Evolutionary conservation across 2,329 filamentous ascomycete genomes (phyloP), one percentile per base, ranked within the genome.

Genomic region (Aspergillus latus): DNA sequence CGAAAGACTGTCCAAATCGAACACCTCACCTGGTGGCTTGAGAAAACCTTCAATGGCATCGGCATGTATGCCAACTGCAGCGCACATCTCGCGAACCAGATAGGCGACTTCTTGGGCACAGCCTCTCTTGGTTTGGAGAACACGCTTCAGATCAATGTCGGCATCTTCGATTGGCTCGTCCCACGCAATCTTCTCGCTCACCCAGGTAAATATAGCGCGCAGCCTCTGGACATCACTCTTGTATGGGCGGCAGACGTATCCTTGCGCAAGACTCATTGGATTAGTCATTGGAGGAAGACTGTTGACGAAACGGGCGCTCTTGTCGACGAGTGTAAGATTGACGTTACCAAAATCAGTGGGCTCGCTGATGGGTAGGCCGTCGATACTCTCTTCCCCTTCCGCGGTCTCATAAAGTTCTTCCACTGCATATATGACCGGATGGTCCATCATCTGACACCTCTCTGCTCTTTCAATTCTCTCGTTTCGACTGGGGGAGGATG

Each of bases 181-280:
- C 94, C 94, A 99, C 32, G 84, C 84, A 55, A 99, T 87, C 65
- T 93, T 92, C 71, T 99, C 94, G n/a, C 90, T 85, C 4, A 96
- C 90, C 93, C 93, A 99, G 1, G 90, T 97, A 68, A 97, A 99
- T 60, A 99, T 97, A 13, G 94, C 93, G 26, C 95, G 85, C 28
- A 99, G 76, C 36, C 92, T 85, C 72, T 99, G 94, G 0, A 97
- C 90, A 66, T 97, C 93, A 72, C 90, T 97, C 58, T 92, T 84
- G 72, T 97, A 96, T 0, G 94, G 95, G 29, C 94, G 85, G 69
- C 95, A 99, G 9, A 99, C 86, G 69, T 96, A 96, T 1, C 88
- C 90, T 56, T 94, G 94, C 0, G 94, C 92, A 13, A 99, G 79
- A 30, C 88, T 89, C 28, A 88, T 84, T 0, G 93, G 86, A 13